These are phyloP conservation scores for Xylaria sp. DNA, from an alignment of 2,329 filamentous ascomycete species.

Conservation along the genomic window DNA sequence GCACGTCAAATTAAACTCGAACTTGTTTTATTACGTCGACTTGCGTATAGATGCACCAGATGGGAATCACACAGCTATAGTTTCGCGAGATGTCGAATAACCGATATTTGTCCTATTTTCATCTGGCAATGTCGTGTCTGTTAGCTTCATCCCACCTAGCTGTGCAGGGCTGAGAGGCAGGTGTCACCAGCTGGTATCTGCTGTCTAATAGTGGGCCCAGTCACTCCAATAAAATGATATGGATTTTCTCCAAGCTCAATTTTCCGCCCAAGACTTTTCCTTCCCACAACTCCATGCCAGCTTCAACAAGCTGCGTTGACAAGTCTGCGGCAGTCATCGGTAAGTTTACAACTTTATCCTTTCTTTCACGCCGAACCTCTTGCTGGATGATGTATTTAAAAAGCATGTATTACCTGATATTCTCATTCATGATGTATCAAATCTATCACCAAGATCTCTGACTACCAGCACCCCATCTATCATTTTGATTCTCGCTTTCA, in stretches of 20 bases:
- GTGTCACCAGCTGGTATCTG: not conserved
- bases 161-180: too few relatives aligned
- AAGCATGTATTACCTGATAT: conserved; percentile 70
- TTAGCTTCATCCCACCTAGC: too few relatives aligned
- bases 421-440: conserved; percentile 64
- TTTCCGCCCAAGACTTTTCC: not conserved
- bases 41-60: too few relatives aligned
- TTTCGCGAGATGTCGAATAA: too few relatives aligned
- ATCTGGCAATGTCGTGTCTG: too few relatives aligned
- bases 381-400: conserved; percentile 60
- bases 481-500: conserved; percentile 29
- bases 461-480: conserved; percentile 52
- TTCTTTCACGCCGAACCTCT: conserved; percentile 53
- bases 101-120: too few relatives aligned
- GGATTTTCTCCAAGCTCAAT: conserved; percentile 9
- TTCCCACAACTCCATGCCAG: conserved; percentile 18
- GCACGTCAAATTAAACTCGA: too few relatives aligned
- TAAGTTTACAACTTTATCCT: conserved; percentile 13
- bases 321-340: conserved; percentile 6
- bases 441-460: conserved; percentile 80
- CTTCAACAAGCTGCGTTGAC: conserved; percentile 10
- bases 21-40: too few relatives aligned
- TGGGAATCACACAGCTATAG: too few relatives aligned
- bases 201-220: conserved; percentile 14
- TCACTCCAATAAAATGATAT: conserved; percentile 22